Evolutionary conservation across 169 alveolate genomes (phyloP), one percentile per base, ranked within the genome.

Genomic region (Eimeria sp.): DNA sequence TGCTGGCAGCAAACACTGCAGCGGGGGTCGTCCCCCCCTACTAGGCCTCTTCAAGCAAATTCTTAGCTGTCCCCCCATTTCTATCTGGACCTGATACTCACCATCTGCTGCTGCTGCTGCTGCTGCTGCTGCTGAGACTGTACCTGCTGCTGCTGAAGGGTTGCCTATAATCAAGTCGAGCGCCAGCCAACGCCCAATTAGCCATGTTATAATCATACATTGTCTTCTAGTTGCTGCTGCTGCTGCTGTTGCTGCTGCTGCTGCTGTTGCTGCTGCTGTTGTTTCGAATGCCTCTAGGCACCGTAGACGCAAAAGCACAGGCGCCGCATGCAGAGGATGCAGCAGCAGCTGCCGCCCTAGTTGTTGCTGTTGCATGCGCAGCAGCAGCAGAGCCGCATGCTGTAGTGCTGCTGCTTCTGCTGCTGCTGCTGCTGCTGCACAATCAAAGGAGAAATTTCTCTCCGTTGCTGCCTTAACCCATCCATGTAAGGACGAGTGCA

Each of bases 311-410:
- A 82, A 73, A 73, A 82, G 72, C 90, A 54, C 14, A 54, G 90
- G 90, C 34, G 57, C 90, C 10, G 90, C 72, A 5, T 34, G 87
- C 63, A 43, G 18, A 25, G 90, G 90, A 51, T 82, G 67, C 90
- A 10, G 90, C 90, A 9, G 67, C 73, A 82, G 90, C 73, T 27
- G 67, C 30, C 13, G 47, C 49, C 10, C 63, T 58, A 49, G 47
- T 72, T 82, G 90, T 72, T 49, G 90, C 90, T 82, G 90, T 51
- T 82, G 88, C 90, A 82, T 40, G 47, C 72, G 67, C 58, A 82
- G 67, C 90, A 82, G 90, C 90, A 82, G 90, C 90, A 82, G 90
- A 5, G 90, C 90, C 14, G 90, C 90, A 11, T 82, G 25, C 90
- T 82, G 90, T 18, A 82, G 70, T 18, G 90, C 90, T 25, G 90